Evolutionary conservation across 2,329 filamentous ascomycete species (phyloP), one percentile per base, ranked within the genome.

Genomic region (Sporothrix pallida): DNA sequence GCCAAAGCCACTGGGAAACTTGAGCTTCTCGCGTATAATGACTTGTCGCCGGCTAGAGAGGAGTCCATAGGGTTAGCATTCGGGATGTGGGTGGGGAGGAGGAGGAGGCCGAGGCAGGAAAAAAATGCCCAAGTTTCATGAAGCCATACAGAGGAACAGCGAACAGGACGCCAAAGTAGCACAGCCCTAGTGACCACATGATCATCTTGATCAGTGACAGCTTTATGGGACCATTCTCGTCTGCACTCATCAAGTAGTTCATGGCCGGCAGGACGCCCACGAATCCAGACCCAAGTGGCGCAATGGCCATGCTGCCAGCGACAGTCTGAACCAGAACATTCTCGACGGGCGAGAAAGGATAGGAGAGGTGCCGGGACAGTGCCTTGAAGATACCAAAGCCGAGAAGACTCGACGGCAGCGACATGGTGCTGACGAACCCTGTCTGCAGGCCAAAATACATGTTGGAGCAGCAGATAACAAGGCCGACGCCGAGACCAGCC

Each of bases 311-410:
- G 17, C 93, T 93, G 12, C 96, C 95, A 0, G 96, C 95, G 4
- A 99, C 96, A 0, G 94, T 97, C 83, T 99, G 96, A 12, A 99
- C 93, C 26, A 99, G 87, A 3, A 99, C 96, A 81, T 99, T 99
- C 83, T 99, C 95, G 12, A 98, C 92, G 0, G 96, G 95, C 3
- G 92, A 94, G 79, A 99, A 99, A 0, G 95, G 95, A 72, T 92
- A 89, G 42, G 88, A 86, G 44, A 98, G 85, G 76, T 93, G 89
- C 62, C 88, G 89, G 0, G 92, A 88, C 1, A 98, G 82, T 6
- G 91, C 87, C 79, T 93, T 94, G 86, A 99, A 99, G 78, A 97
- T 92, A 12, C 94, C 95, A 80, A 98, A 98, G 1, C 96, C 95
- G 80, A 99, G 93, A 74, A 99, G 85, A 26, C 94, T 96, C 0